These are phyloP conservation scores for Leccinellum rugosiceps DNA, from an alignment of 768 basidiomycete genomes.

Conservation along the genomic window DNA sequence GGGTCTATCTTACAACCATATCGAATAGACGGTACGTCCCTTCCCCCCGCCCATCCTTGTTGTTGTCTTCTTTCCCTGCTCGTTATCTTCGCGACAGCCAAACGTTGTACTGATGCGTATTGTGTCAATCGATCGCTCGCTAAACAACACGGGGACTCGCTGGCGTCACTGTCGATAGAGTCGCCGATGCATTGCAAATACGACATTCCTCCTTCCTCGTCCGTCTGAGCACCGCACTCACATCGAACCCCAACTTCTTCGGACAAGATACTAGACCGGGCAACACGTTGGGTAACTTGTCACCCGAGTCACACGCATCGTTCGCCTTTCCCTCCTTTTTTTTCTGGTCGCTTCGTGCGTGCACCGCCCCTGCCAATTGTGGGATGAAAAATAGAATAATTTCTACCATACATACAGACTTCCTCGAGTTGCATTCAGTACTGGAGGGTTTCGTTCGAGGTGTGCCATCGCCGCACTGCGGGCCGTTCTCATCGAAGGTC, in stretches of 20 bases:
- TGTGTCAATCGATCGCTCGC: conserved; percentile 1
- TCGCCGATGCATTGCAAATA: conserved; percentile 78
- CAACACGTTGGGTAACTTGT: conserved; percentile 70
- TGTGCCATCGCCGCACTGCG: conserved; percentile 76
- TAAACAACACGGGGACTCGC: conserved; percentile 65
- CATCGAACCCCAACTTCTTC: conserved; percentile 63
- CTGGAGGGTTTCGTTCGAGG: conserved; percentile 37
- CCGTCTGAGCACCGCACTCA: conserved; percentile 71
- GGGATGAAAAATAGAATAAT: neutral
- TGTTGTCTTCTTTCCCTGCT: neutral
- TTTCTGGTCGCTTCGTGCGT: neutral
- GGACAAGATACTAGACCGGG: conserved; percentile 75
- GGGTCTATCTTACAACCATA: conserved; percentile 52
- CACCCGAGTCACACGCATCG: neutral
- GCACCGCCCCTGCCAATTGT: neutral
- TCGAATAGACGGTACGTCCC: conserved; percentile 72
- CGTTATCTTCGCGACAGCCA: neutral
- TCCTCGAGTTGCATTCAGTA: conserved; percentile 56
- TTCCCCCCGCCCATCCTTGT: neutral
- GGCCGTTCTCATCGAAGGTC: conserved; percentile 75
- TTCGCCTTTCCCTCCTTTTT: neutral
- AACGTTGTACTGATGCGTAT: conserved; percentile 12
- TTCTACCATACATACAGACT: conserved; percentile 44
- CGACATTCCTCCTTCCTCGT: conserved; percentile 74
- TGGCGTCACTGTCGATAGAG: conserved; percentile 54